These are phyloP conservation scores for Neotropicomus parvogracilis DNA, from an alignment of 1,284 basidiomycete species.

Conservation along the genomic window DNA sequence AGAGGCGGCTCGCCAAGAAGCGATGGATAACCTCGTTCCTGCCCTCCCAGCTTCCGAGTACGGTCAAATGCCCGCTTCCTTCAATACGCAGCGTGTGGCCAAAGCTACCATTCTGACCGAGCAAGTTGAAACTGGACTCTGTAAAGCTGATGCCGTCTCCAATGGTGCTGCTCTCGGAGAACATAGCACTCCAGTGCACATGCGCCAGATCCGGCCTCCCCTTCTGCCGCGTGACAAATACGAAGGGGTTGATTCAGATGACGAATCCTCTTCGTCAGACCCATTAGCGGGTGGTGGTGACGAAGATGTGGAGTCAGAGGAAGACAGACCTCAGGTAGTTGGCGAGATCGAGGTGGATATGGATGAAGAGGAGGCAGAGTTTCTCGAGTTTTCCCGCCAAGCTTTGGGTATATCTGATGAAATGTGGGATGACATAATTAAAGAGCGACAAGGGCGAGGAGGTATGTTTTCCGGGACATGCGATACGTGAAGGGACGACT, in stretches of 20 bases:
- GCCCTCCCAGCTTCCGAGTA: slow-evolving; percentile 69
- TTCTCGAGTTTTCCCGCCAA: slow-evolving; percentile 88
- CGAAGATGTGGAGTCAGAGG: slow-evolving; percentile 63
- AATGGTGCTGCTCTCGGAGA: slow-evolving; percentile 9
- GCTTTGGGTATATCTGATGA: slow-evolving; percentile 81
- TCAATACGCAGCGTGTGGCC: slow-evolving; percentile 65
- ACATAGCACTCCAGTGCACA: slow-evolving; percentile 11
- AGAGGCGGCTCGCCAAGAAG: slow-evolving; percentile 47
- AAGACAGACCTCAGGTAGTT: slow-evolving; percentile 73
- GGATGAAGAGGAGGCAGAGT: slow-evolving; percentile 87
- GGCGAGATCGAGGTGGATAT: slow-evolving; percentile 85
- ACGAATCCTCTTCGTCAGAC: slow-evolving; percentile 54
- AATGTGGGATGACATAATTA: slow-evolving; percentile 80
- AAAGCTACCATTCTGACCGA: slow-evolving; percentile 49
- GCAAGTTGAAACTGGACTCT: slow-evolving; percentile 29
- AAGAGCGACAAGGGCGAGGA: slow-evolving; percentile 70
- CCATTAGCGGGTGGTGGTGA: slow-evolving; percentile 42
- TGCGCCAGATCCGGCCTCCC: slow-evolving; percentile 56
- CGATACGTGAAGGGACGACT: not conserved
- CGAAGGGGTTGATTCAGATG: slow-evolving; percentile 84
- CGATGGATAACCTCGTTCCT: slow-evolving; percentile 71
- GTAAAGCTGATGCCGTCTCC: slow-evolving; percentile 4
- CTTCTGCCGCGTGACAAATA: slow-evolving; percentile 75
- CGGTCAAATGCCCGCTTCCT: slow-evolving; percentile 74
- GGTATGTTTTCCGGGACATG: slow-evolving; percentile 46